phyloP scores from a whole-genome alignment of 2,329 filamentous ascomycete genomes.

The Fusarium sp. region DNA sequence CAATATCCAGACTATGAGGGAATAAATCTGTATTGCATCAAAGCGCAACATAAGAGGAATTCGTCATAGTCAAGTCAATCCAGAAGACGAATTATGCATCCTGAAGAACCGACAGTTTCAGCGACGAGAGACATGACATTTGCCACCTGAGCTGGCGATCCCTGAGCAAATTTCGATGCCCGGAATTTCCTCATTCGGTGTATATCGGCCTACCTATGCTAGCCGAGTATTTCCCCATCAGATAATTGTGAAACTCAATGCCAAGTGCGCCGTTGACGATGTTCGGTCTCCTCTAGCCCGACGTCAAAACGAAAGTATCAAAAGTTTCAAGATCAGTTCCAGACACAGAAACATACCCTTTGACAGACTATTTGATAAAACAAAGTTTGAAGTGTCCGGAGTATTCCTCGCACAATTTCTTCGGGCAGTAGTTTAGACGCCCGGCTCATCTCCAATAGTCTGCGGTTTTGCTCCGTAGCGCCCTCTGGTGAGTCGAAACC shows the following conservation, averaged over 20 bases:
- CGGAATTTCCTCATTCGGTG: neutral
- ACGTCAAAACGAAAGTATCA: neutral
- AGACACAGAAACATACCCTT: neutral
- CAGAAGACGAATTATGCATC: neutral
- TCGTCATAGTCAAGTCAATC: neutral
- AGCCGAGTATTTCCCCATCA: neutral
- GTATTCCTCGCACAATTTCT: neutral
- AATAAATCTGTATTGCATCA: neutral
- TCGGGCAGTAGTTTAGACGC: neutral
- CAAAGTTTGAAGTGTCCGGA: neutral
- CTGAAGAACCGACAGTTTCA: neutral
- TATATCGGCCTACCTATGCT: neutral
- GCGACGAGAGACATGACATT: neutral
- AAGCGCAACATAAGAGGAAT: neutral
- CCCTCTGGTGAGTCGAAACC: constrained; percentile 20
- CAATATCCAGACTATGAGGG: neutral
- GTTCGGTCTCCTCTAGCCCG: neutral
- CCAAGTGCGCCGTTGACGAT: neutral
- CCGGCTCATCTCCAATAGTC: constrained; percentile 28
- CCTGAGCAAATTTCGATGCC: neutral
- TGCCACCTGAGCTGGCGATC: neutral
- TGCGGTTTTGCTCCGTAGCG: neutral
- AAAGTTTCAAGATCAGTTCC: neutral
- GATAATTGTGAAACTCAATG: neutral
- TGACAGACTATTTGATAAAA: neutral